Evolutionary conservation across 1,284 basidiomycete species (phyloP).

Genomic region (Inonotus obliquus): DNA sequence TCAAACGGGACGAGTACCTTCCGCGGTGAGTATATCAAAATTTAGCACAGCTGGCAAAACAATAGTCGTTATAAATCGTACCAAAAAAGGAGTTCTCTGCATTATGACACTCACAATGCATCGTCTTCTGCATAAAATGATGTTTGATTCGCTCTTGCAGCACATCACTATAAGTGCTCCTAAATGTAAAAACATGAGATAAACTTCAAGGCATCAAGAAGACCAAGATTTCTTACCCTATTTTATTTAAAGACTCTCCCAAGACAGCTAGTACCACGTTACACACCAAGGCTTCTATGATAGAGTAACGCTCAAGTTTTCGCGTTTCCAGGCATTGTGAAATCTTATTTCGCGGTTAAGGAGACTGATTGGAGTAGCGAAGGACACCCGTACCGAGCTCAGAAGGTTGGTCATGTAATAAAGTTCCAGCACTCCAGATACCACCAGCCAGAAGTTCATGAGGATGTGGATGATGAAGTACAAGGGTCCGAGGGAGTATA

Average conservation of each 20-base stretch:
- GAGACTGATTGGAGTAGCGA: neutral
- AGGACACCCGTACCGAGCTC: neutral
- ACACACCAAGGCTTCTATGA: neutral
- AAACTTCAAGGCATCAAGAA: neutral
- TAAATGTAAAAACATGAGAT: neutral
- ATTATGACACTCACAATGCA: neutral
- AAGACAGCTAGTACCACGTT: neutral
- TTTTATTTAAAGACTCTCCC: neutral
- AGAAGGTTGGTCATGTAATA: neutral
- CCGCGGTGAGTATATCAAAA: neutral
- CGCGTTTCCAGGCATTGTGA: neutral
- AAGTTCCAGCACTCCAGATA: neutral
- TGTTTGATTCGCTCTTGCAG: neutral
- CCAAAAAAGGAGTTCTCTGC: neutral
- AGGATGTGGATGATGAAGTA: neutral
- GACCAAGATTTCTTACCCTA: neutral
- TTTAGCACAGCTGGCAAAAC: neutral
- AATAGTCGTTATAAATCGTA: neutral
- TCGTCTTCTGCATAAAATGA: neutral
- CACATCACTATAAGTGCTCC: neutral
- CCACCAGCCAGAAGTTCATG: neutral
- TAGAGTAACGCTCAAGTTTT: neutral
- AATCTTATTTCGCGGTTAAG: neutral
- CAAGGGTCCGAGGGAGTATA: neutral
- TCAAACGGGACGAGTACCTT: neutral